Base-by-base conservation (phyloP, 805 yeast species). In the Yarrowia yakushimensis region DNA sequence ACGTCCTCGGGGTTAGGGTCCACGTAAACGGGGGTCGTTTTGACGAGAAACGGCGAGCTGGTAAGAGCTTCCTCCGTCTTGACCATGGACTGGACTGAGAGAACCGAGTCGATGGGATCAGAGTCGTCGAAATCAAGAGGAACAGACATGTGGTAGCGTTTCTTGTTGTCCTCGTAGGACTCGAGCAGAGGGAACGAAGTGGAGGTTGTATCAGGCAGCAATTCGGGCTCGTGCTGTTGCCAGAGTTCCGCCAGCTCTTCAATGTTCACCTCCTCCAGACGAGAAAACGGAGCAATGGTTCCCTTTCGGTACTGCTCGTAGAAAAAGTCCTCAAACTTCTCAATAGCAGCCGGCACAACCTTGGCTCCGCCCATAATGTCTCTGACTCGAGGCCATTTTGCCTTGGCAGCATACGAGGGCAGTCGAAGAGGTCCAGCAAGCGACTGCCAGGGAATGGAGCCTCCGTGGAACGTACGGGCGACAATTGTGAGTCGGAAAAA, bases 381-480 rank as follows among this genome's bases (percentile, higher is more conserved):
- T 43, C 89, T 79, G 9, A 88, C 78, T 18, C 82, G 77, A 1
- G 87, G 83, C 97, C 97, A 92, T 64, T 82, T 85, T 57, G 82
- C 81, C 65, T 79, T 80, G 27, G 86, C 73, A 11, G 78, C 75
- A 9, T 78, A 81, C 1, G 81, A 74, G 4, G 59, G 59, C 33
- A 52, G 43, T 25, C 43, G 0, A 77, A 71, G 42, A 71, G 67
- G 17, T 72, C 79, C 5, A 74, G 48, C 46, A 0, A 39, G 37
- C 0, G 48, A 8, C 22, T 55, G 61, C 61, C 61, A 55, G 23
- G 61, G 61, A n/a, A 55, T 55, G 1, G 73, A 78, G 39, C 87
- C 79, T 36, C 71, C 64, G 50, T 65, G 69, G 17, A 74, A 62
- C 15, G 91, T 81, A 65, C 86, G 85, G 4, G 86, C 81, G 18